A percentile compares a stretch with the other conserved stretches of the same genome.
phyloP scores from a whole-genome alignment of 805 yeast species.

The Candida michaelii region DNA sequence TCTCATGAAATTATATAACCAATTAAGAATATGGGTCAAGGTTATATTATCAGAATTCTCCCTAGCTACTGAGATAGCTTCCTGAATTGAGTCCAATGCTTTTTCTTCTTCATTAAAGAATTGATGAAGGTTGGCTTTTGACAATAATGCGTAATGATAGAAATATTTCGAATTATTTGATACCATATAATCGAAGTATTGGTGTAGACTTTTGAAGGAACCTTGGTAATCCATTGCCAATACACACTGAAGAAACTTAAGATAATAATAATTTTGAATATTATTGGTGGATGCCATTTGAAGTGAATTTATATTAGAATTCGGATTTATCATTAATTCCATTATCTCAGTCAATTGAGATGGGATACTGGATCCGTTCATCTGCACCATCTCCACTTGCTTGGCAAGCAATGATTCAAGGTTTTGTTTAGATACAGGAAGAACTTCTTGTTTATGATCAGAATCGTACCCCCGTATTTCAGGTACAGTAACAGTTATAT shows the following conservation, averaged over 20 bases:
- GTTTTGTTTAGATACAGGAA: constrained; percentile 52
- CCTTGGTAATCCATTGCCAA: constrained; percentile 61
- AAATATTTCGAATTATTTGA: constrained; percentile 60
- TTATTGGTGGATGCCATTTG: constrained; percentile 31
- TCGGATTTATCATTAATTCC: constrained; percentile 43
- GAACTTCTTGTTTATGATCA: constrained; percentile 15
- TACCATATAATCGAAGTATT: constrained; percentile 74
- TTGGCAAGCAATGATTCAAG: constrained; percentile 48
- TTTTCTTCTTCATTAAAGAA: constrained; percentile 64
- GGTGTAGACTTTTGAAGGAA: constrained; percentile 50
- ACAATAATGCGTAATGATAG: constrained; percentile 75
- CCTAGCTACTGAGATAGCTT: constrained; percentile 84
- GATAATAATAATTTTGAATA: constrained; percentile 48
- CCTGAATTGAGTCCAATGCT: constrained; percentile 78
- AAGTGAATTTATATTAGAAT: constrained; percentile 38
- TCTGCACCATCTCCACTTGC: constrained; percentile 54
- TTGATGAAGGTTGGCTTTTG: constrained; percentile 70
- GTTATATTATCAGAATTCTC: constrained; percentile 78
- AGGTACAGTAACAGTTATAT: constrained; percentile 8
- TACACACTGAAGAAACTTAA: constrained; percentile 60
- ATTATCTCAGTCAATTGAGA: constrained; percentile 42
- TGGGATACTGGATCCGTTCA: constrained; percentile 52
- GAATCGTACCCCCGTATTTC: not conserved
- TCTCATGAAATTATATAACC: constrained; percentile 71
- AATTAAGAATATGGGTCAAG: constrained; percentile 66